phyloP scores from a whole-genome alignment of 768 basidiomycete genomes.

The button mushroom (Agaricus bisporus) region DNA sequence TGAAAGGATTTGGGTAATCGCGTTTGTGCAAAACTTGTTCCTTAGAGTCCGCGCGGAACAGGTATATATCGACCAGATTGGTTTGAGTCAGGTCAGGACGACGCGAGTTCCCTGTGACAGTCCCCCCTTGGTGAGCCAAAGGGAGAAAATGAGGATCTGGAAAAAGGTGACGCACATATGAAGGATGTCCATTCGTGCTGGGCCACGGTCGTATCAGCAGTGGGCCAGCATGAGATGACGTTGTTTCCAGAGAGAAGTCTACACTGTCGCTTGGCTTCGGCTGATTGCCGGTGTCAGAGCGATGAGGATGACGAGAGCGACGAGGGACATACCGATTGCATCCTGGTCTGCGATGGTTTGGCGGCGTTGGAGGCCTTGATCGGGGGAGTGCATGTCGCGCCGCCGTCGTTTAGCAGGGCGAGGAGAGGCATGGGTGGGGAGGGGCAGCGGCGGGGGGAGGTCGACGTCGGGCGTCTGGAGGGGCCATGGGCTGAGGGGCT shows the following conservation, averaged over 20 bases:
- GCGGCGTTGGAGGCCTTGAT: slow-evolving; percentile 18
- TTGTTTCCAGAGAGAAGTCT: slow-evolving; percentile 58
- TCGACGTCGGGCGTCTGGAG: slow-evolving; percentile 10
- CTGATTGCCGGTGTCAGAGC: slow-evolving; percentile 15
- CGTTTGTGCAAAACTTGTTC: slow-evolving; percentile 37
- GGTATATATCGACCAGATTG: slow-evolving; percentile 67
- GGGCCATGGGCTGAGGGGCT: slow-evolving; percentile 14
- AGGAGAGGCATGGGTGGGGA: slow-evolving; percentile 7
- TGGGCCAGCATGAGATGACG: slow-evolving; percentile 75
- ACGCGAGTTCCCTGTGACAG: slow-evolving; percentile 62
- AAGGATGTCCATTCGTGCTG: slow-evolving; percentile 75
- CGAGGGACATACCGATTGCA: slow-evolving; percentile 23
- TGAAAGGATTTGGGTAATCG: slow-evolving; percentile 38
- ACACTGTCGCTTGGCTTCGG: slow-evolving; percentile 43
- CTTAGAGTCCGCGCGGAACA: slow-evolving; percentile 68
- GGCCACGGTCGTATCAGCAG: slow-evolving; percentile 42
- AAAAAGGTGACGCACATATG: slow-evolving; percentile 55
- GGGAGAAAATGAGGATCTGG: slow-evolving; percentile 9
- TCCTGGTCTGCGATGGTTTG: slow-evolving; percentile 33
- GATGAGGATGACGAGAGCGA: background rate
- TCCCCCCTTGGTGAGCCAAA: slow-evolving; percentile 11
- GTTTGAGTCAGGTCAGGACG: slow-evolving; percentile 60
- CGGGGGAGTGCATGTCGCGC: slow-evolving; percentile 3
- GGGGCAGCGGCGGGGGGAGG: slow-evolving; percentile 5
- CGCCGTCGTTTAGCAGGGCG: slow-evolving; percentile 14